Percentiles rank a stretch among this genome's conserved stretches.
These are phyloP conservation scores for Venustampulla echinocandica DNA, from an alignment of 495 filamentous ascomycete species.

Conservation along the genomic window DNA sequence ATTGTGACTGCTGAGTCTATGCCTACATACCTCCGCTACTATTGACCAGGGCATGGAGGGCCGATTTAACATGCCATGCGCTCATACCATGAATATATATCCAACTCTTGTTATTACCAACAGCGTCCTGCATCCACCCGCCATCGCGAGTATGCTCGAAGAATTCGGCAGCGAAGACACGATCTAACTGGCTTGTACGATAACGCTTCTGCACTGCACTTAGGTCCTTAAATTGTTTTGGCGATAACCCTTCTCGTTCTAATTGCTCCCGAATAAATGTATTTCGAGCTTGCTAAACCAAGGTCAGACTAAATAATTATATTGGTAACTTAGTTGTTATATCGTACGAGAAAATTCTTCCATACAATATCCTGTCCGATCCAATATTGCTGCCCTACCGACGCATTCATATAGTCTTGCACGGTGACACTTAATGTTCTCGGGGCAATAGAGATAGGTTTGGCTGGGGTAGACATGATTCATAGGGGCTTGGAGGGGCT, in stretches of 20 bases:
- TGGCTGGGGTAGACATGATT: neutral
- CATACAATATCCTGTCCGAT: neutral
- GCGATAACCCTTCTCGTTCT: neutral
- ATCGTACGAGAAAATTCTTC: neutral
- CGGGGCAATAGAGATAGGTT: neutral
- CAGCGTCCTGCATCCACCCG: neutral
- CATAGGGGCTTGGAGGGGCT: too few species aligned
- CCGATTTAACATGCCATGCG: neutral
- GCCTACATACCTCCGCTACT: neutral
- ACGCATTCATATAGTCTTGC: neutral
- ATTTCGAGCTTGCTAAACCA: neutral
- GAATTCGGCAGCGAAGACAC: neutral
- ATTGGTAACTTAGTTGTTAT: neutral
- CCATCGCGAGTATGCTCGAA: slow-evolving; percentile 1
- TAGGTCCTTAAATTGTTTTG: neutral
- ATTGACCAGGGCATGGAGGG: neutral
- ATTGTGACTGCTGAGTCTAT: neutral
- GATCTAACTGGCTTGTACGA: neutral
- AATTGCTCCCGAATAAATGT: neutral
- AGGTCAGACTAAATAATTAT: neutral
- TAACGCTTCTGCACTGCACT: neutral
- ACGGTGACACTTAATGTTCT: neutral
- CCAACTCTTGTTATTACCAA: neutral
- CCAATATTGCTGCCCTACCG: neutral
- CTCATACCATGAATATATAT: neutral